Conservation (phyloP, 1,284 basidiomycete genomes). For the Filobasidium uniguttulatum region DNA sequence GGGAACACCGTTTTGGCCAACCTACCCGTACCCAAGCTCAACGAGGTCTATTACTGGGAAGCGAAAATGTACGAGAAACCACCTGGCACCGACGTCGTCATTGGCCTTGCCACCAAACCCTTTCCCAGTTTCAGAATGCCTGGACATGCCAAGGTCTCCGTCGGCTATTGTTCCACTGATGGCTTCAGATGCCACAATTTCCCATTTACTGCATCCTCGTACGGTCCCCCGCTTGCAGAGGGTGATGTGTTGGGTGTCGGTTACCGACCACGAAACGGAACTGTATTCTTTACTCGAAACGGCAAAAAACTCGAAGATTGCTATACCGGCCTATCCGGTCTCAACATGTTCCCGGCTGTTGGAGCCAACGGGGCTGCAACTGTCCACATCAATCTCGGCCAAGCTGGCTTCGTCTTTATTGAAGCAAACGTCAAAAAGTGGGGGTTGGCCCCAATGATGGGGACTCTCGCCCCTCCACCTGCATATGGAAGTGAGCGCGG, state of each 20-base stretch:
- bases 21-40: constrained; percentile 80
- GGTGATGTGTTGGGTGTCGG: constrained; percentile 89
- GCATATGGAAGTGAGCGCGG: constrained; percentile 90
- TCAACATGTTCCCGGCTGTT: constrained; percentile 88
- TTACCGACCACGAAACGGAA: constrained; percentile 84
- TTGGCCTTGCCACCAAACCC: constrained; percentile 87
- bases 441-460: constrained; percentile 87
- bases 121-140: constrained; percentile 86
- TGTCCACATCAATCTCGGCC: constrained; percentile 87
- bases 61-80: constrained; percentile 95
- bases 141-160: constrained; percentile 75
- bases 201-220: constrained; percentile 78
- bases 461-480: constrained; percentile 85
- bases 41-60: constrained; percentile 97
- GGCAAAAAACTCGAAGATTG: constrained; percentile 90
- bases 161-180: constrained; percentile 81
- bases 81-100: constrained; percentile 61
- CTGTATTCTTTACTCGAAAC: constrained; percentile 92
- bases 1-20: constrained; percentile 89
- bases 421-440: constrained; percentile 98
- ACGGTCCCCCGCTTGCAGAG: constrained; percentile 74
- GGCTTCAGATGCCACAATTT: constrained; percentile 97
- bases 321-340: constrained; percentile 68
- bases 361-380: constrained; percentile 88
- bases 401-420: constrained; percentile 92